Evolutionary conservation across 164 flowering plant species (phyloP).

Genomic region (Taxillus chinensis): DNA sequence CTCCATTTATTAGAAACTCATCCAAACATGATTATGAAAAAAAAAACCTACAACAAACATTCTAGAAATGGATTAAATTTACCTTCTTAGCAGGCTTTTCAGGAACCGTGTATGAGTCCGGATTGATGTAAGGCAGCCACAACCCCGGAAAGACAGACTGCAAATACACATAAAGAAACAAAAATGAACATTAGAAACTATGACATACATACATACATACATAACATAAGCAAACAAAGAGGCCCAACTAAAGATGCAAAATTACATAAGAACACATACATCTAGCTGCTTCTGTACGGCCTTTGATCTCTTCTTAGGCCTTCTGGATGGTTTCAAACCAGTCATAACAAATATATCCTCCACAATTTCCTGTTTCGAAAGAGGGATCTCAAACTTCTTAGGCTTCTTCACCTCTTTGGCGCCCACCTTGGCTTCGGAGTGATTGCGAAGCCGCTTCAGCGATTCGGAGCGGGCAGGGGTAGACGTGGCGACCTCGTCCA

Average conservation of each 20-base stretch:
- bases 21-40: too few species aligned
- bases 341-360: constrained; percentile 23
- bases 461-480: not conserved
- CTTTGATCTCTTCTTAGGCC: constrained; percentile 25
- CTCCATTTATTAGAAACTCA: not conserved
- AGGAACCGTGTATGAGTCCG: constrained; percentile 26
- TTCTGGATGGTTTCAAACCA: constrained; percentile 22
- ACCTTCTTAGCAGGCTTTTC: constrained; percentile 31
- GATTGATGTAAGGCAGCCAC: constrained; percentile 26
- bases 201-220: not conserved
- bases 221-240: not conserved
- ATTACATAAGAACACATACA: constrained; percentile 5
- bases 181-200: not conserved
- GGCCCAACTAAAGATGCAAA: not conserved
- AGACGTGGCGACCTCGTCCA: not conserved
- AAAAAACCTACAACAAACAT: too few species aligned
- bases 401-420: constrained; percentile 7
- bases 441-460: not conserved
- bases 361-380: constrained; percentile 20
- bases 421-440: not conserved
- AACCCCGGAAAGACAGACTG: constrained; percentile 38
- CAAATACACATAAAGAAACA: not conserved
- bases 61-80: too few species aligned
- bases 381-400: constrained; percentile 13
- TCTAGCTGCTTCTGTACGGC: constrained; percentile 24